phyloP scores from a whole-genome alignment of 768 basidiomycete genomes.

The Erythrobasidium yunnanense region DNA sequence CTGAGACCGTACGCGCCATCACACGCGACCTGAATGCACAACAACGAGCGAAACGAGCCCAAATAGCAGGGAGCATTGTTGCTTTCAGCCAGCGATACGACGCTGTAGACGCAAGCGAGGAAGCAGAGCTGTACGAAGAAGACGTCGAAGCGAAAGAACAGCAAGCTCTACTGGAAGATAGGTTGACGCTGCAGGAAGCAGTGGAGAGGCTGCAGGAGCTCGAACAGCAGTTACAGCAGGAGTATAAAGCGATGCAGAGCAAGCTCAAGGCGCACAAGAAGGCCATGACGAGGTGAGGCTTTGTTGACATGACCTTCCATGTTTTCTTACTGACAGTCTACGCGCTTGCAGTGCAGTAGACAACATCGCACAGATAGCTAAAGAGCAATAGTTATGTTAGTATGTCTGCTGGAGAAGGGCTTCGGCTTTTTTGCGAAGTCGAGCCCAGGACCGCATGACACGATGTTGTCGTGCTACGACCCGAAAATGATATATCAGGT shows the following conservation, averaged over 20 bases:
- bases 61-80: background rate
- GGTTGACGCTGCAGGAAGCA: background rate
- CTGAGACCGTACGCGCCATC: background rate
- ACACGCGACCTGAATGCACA: background rate
- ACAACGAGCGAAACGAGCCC: background rate
- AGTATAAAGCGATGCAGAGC: conserved; percentile 1
- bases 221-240: background rate
- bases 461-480: too few relatives aligned
- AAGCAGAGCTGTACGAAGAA: background rate
- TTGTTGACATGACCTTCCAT: background rate
- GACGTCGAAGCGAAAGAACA: conserved; percentile 6
- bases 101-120: background rate
- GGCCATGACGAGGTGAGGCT: background rate
- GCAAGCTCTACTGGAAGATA: conserved; percentile 1
- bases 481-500: too few relatives aligned
- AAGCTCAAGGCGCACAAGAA: background rate
- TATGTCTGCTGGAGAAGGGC: background rate
- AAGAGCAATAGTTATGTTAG: background rate
- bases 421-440: background rate
- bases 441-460: too few relatives aligned
- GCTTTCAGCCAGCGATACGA: conserved; percentile 5
- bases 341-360: background rate
- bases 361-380: background rate
- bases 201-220: background rate
- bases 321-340: background rate